These are phyloP conservation scores for Microdochium trichocladiopsis DNA, from an alignment of 2,329 filamentous ascomycete genomes.

Conservation along the genomic window DNA sequence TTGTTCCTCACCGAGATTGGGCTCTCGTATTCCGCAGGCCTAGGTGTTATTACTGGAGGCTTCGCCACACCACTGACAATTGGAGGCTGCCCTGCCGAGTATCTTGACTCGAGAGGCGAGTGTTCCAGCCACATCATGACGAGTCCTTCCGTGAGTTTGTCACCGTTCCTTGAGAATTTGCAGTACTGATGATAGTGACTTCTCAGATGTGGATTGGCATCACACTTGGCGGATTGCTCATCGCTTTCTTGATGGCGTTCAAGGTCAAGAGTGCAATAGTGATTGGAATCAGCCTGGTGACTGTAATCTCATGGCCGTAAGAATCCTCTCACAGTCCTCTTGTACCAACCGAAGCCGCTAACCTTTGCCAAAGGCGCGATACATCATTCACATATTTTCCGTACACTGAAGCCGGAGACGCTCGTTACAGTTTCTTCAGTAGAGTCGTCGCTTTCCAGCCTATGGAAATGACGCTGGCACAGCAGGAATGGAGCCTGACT, in stretches of 20 bases:
- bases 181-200: conserved; percentile 8
- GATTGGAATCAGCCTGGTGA: conserved; percentile 64
- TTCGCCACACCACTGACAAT: conserved; percentile 65
- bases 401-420: conserved; percentile 54
- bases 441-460: conserved; percentile 66
- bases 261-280: conserved; percentile 70
- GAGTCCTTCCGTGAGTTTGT: conserved; percentile 56
- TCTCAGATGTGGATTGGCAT: conserved; percentile 76
- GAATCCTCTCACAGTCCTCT: conserved; percentile 15
- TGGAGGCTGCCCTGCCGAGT: conserved; percentile 61
- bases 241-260: conserved; percentile 74
- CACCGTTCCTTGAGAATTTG: background rate
- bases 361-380: conserved; percentile 41
- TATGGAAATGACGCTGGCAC: conserved; percentile 54
- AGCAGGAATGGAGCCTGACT: conserved; percentile 58
- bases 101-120: conserved; percentile 39
- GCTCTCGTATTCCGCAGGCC: conserved; percentile 72
- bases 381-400: conserved; percentile 71
- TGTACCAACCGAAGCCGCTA: conserved; percentile 4
- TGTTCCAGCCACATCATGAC: conserved; percentile 63
- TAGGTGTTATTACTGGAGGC: conserved; percentile 73
- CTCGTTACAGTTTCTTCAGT: conserved; percentile 65
- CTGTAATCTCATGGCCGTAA: conserved; percentile 68
- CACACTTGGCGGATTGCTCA: conserved; percentile 71
- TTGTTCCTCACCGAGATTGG: conserved; percentile 58